phyloP scores from a whole-genome alignment of 2,329 filamentous ascomycete species.

The Alternaria novae-zelandiae region DNA sequence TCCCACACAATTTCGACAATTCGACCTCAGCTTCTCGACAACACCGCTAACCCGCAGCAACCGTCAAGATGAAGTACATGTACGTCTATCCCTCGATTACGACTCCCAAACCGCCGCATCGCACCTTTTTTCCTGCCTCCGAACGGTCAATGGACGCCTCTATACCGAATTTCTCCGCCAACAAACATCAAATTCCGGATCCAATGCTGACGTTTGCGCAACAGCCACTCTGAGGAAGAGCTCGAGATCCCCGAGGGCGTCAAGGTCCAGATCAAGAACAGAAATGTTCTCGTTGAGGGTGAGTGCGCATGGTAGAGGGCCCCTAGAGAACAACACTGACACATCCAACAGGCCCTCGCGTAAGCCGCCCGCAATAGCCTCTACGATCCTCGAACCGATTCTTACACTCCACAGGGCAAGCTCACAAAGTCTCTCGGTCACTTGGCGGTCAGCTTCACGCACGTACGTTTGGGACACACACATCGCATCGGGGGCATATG shows the following conservation, averaged over 20 bases:
- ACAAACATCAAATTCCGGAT: conserved; percentile 21
- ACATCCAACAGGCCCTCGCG: conserved; percentile 37
- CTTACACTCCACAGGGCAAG: conserved; percentile 69
- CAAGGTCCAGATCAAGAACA: conserved; percentile 97
- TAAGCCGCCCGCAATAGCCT: conserved; percentile 26
- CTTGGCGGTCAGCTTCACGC: conserved; percentile 93
- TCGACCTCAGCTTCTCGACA: conserved; percentile 29
- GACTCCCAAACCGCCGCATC: conserved; percentile 19
- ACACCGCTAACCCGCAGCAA: conserved; percentile 46
- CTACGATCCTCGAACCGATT: conserved; percentile 11
- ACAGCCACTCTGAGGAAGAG: conserved; percentile 86
- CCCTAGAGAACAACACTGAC: conserved; percentile 20
- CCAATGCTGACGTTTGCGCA: conserved; percentile 39
- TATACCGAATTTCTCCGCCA: conserved; percentile 16
- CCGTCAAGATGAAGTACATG: conserved; percentile 97
- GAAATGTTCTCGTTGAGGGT: conserved; percentile 95
- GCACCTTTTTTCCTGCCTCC: conserved; percentile 17
- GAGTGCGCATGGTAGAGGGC: conserved; percentile 60
- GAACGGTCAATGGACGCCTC: conserved; percentile 17
- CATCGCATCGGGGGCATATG: neutral
- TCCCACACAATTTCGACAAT: conserved; percentile 15
- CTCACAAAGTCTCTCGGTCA: conserved; percentile 96
- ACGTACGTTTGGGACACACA: conserved; percentile 47
- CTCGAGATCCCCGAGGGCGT: conserved; percentile 96
- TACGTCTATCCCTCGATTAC: conserved; percentile 34